Base-by-base conservation (phyloP, 2,329 filamentous ascomycete genomes). In the Exophiala lecanii-corni region DNA sequence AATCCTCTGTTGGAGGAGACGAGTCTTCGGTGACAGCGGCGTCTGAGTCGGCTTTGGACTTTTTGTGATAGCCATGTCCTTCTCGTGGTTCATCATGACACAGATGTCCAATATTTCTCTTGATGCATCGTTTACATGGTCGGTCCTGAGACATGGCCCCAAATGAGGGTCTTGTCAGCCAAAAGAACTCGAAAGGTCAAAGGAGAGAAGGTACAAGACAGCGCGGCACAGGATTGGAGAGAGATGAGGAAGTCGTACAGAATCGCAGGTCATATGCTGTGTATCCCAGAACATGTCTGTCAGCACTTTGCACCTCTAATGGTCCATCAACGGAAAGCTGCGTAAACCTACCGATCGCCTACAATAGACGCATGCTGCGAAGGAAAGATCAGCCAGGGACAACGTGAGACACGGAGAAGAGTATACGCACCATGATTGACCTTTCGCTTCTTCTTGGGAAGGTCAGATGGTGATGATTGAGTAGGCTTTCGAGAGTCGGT, bases 51-150 rank as follows among this genome's bases (percentile, higher is more conserved):
- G 72, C 76, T 70, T 91, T 95, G 57, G 77, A 69, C 68, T 89
- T 91, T 69, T 92, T 94, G 47, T 83, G 79, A 41, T 49, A 49
- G 39, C 49, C 49, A 55, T 81, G 74, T 61, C 50, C 50, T 31
- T 98, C 91, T 66, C 91, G 83, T 56, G 89, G 91, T 69, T 97
- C 92, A 68, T 98, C 92, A 71, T 96, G 92, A 68, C 92, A 98
- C 55, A 98, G 77, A 68, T 98, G 92, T 59, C 91, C 92, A 66
- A 98, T 98, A 70, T 95, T 95, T 62, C 92, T 84, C 72, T 97
- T 98, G 69, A 97, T 87, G 74, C 92, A 98, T 70, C 92, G 81
- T 59, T 88, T 91, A 77, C 92, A 98, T 60, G 92, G 92, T 64
- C 92, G 84, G 73, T 94, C 88, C 88, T 94, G 66, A 59, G 54